Evolutionary conservation across 2,329 filamentous ascomycete genomes (phyloP).

Genomic region (Dichotomopilus funicola): DNA sequence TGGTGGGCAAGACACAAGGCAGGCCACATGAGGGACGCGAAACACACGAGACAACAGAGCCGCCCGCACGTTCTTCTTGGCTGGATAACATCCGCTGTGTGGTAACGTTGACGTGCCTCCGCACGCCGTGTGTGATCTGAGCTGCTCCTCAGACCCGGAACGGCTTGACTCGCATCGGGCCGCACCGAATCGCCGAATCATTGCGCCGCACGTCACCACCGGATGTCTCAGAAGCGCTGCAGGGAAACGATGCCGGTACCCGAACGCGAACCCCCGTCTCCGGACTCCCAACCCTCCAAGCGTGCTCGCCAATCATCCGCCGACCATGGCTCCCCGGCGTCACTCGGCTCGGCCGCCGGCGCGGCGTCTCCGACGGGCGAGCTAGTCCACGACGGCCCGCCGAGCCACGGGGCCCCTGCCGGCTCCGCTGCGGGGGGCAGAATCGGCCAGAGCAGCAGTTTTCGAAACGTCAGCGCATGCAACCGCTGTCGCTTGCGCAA

Average conservation of each 20-base stretch:
- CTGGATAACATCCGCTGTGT: too few relatives aligned
- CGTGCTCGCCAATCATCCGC: conserved; percentile 51
- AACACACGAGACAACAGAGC: too few relatives aligned
- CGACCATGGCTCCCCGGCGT: conserved; percentile 38
- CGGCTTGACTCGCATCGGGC: conserved; percentile 8
- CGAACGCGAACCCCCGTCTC: conserved; percentile 41
- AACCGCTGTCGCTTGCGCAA: conserved; percentile 88
- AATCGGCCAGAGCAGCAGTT: conserved; percentile 56
- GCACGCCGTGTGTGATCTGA: not conserved
- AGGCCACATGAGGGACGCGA: too few relatives aligned
- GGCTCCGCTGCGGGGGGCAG: conserved; percentile 29
- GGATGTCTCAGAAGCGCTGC: conserved; percentile 11
- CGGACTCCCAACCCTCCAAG: conserved; percentile 48
- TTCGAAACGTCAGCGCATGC: conserved; percentile 88
- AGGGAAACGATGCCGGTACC: conserved; percentile 36
- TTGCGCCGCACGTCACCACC: conserved; percentile 9
- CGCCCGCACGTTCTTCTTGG: too few relatives aligned
- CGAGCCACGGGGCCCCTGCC: conserved; percentile 14
- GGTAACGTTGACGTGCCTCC: not conserved
- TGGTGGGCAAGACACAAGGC: too few relatives aligned
- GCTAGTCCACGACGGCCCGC: conserved; percentile 18
- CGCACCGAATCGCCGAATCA: conserved; percentile 12
- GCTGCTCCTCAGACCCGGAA: not conserved
- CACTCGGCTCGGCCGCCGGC: conserved; percentile 16
- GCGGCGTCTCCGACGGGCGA: conserved; percentile 33